phyloP scores from a whole-genome alignment of 306 rosid species.

The Vachellia pachyceras region DNA sequence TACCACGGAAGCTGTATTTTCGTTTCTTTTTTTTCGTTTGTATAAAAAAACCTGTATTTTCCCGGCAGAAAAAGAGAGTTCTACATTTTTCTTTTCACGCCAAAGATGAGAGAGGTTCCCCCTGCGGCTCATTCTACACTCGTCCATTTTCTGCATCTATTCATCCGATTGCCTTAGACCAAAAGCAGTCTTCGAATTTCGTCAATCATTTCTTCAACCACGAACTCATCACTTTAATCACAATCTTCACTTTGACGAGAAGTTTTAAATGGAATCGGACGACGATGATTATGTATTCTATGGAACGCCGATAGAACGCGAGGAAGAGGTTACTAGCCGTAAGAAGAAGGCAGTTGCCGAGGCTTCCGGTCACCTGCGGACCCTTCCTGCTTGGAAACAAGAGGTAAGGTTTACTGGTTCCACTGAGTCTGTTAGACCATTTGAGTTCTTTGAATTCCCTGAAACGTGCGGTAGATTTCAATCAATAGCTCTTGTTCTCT shows the following conservation, averaged over 20 bases:
- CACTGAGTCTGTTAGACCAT: slow-evolving; percentile 2
- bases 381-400: slow-evolving; percentile 92
- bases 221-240: neutral
- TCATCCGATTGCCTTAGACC: neutral
- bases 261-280: slow-evolving; percentile 69
- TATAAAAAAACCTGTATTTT: too few species aligned
- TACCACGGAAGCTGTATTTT: too few species aligned
- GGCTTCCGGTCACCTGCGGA: slow-evolving; percentile 85
- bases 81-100: too few species aligned
- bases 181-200: neutral
- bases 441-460: neutral
- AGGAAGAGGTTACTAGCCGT: slow-evolving; percentile 81
- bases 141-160: neutral
- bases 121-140: neutral
- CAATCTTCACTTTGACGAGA: neutral
- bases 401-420: slow-evolving; percentile 57
- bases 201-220: too few species aligned
- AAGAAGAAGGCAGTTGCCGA: slow-evolving; percentile 95
- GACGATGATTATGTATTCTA: slow-evolving; percentile 85
- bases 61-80: too few species aligned
- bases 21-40: too few species aligned
- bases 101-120: neutral
- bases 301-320: slow-evolving; percentile 95
- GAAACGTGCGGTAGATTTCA: neutral
- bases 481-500: neutral